A percentile compares a stretch with the other conserved stretches of the same genome.
These are phyloP conservation scores for Iris pallida DNA, from an alignment of 116 monocot genomes.

Conservation along the genomic window DNA sequence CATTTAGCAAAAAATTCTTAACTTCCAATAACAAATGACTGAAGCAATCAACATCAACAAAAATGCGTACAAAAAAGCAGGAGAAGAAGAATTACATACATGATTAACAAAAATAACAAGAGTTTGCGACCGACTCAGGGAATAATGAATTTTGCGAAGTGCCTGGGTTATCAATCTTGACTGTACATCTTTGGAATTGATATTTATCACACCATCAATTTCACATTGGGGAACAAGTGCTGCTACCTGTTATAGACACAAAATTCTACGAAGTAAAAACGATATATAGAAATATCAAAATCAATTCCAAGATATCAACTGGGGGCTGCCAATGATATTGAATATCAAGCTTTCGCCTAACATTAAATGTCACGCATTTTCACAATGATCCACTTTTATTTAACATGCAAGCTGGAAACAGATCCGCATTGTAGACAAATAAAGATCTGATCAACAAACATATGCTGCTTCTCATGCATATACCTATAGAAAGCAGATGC, in stretches of 20 bases:
- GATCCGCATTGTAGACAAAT: too few relatives aligned
- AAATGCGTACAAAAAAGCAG: neutral
- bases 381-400: too few relatives aligned
- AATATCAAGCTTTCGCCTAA: too few relatives aligned
- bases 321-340: too few relatives aligned
- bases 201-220: slow-evolving; percentile 37
- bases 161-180: slow-evolving; percentile 64
- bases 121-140: slow-evolving; percentile 51
- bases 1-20: neutral
- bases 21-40: neutral
- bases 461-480: too few relatives aligned
- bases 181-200: slow-evolving; percentile 35
- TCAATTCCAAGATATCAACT: neutral
- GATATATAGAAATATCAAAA: neutral
- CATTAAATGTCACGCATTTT: too few relatives aligned
- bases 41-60: slow-evolving; percentile 6
- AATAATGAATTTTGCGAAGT: slow-evolving; percentile 74
- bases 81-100: slow-evolving; percentile 26
- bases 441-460: too few relatives aligned
- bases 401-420: too few relatives aligned
- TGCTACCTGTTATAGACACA: slow-evolving; percentile 42
- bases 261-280: neutral
- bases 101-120: slow-evolving; percentile 83
- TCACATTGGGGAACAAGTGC: slow-evolving; percentile 70
- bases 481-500: too few relatives aligned